Percentiles rank a stretch among this genome's conserved stretches.
Conservation (phyloP, 1,139 yeast genomes). For the Pichia sp. region DNA sequence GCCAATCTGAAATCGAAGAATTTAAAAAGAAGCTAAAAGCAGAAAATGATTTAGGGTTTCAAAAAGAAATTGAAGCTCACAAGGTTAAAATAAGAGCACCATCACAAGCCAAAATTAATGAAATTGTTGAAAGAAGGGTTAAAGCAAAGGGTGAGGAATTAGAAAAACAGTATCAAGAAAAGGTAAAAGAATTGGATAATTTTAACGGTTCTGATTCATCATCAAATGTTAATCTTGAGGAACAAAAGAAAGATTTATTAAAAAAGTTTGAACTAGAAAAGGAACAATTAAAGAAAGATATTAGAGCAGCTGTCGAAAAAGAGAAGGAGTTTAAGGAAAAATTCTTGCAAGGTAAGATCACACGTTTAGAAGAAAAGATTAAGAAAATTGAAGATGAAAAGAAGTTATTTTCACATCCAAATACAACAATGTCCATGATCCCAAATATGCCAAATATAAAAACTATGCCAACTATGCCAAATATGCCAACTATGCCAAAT, state of each 20-base stretch:
- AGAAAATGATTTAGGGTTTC: conserved; percentile 19
- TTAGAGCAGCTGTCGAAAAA: conserved; percentile 25
- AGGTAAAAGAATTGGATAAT: conserved; percentile 18
- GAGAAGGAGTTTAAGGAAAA: conserved; percentile 28
- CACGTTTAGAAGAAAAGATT: conserved; percentile 18
- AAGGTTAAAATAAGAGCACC: conserved; percentile 27
- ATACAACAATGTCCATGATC: neutral
- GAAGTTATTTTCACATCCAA: neutral
- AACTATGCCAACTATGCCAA: too few species aligned
- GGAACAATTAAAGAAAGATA: conserved; percentile 24
- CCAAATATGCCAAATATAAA: too few species aligned
- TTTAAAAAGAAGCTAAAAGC: conserved; percentile 20
- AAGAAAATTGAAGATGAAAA: conserved; percentile 15
- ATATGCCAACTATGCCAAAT: too few species aligned
- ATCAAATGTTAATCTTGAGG: conserved; percentile 2
- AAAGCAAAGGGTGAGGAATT: conserved; percentile 26
- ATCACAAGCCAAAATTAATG: conserved; percentile 27
- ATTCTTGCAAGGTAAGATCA: conserved; percentile 21
- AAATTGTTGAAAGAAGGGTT: conserved; percentile 28
- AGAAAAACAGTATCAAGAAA: conserved; percentile 22
- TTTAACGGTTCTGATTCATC: neutral
- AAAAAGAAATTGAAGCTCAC: conserved; percentile 24
- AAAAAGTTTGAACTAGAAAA: conserved; percentile 25
- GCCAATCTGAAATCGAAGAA: conserved; percentile 19
- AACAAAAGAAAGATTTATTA: conserved; percentile 12